Evolutionary conservation across 148 eudicot species (phyloP).

Genomic region (Gaultheria prostrata): DNA sequence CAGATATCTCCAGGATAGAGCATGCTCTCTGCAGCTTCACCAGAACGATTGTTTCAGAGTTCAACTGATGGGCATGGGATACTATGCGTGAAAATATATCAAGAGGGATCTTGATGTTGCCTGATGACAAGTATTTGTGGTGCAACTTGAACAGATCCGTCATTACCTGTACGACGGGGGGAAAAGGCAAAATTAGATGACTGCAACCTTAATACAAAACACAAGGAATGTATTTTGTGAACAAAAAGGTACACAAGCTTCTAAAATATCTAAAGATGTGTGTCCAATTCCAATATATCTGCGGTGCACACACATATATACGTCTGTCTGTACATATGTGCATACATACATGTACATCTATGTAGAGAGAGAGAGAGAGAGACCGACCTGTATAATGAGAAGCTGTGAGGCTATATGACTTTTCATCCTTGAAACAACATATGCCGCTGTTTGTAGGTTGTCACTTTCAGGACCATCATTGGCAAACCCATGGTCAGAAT

Average conservation of each 20-base stretch:
- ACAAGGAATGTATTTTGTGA: background rate
- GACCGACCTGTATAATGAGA: conserved; percentile 77
- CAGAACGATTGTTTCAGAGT: conserved; percentile 44
- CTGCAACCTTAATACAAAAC: background rate
- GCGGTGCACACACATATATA: background rate
- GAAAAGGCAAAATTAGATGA: conserved; percentile 2
- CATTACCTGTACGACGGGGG: conserved; percentile 47
- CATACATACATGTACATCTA: background rate
- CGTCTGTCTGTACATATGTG: too few relatives aligned
- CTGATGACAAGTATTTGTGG: conserved; percentile 45
- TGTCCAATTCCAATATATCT: background rate
- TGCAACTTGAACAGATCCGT: conserved; percentile 74
- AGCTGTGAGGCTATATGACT: conserved; percentile 73
- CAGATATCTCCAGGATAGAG: conserved; percentile 72
- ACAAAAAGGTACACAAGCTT: background rate
- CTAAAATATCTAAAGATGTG: background rate
- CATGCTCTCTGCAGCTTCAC: conserved; percentile 68
- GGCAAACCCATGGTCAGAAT: conserved; percentile 43
- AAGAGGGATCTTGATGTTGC: conserved; percentile 52
- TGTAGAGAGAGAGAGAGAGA: conserved; percentile 12
- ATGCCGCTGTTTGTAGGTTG: conserved; percentile 66
- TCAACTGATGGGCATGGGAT: conserved; percentile 65
- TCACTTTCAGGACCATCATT: conserved; percentile 63
- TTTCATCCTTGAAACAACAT: conserved; percentile 87
- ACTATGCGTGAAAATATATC: conserved; percentile 59